A percentile compares a stretch with the other conserved stretches of the same genome.
Conservation (phyloP, 139 green algal genomes). For the Coccomyxa sp. region DNA sequence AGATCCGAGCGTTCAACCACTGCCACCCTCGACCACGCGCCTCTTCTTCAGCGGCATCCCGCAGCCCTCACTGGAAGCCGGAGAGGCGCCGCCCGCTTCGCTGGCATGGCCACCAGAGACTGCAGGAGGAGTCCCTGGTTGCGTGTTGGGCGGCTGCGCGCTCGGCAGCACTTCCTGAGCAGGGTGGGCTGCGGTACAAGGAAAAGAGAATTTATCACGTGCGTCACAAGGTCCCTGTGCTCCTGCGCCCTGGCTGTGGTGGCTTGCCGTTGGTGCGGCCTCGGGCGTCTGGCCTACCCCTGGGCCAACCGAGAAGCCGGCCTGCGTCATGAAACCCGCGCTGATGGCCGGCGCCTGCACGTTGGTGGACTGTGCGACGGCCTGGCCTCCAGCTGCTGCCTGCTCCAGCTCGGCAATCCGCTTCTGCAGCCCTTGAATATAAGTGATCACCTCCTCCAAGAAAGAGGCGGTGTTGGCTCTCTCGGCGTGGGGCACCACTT, state of each 20-base stretch:
- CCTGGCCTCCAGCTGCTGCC: not conserved
- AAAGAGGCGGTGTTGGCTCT: slow-evolving; percentile 80
- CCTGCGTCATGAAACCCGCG: too few relatives aligned
- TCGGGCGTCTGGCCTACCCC: too few relatives aligned
- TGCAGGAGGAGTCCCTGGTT: slow-evolving; percentile 2
- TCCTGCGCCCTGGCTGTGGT: not conserved
- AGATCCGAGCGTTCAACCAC: too few relatives aligned
- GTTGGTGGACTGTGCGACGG: too few relatives aligned
- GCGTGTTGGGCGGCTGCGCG: not conserved
- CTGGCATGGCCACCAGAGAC: not conserved
- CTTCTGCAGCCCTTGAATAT: slow-evolving; percentile 54
- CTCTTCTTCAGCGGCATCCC: slow-evolving; percentile 6
- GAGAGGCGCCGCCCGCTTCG: not conserved
- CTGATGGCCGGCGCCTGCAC: too few relatives aligned
- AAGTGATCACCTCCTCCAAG: slow-evolving; percentile 75
- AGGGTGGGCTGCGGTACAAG: not conserved
- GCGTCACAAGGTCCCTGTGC: not conserved
- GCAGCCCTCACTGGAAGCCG: not conserved
- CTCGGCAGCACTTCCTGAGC: not conserved
- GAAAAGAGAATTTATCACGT: not conserved
- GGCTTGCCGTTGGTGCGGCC: not conserved
- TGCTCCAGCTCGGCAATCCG: slow-evolving; percentile 18
- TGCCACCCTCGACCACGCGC: too few relatives aligned
- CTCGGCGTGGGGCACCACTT: slow-evolving; percentile 76
- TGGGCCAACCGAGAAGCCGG: too few relatives aligned